These are phyloP conservation scores for Trypanosoma mega DNA, from an alignment of 208 protist genomes.

Conservation along the genomic window DNA sequence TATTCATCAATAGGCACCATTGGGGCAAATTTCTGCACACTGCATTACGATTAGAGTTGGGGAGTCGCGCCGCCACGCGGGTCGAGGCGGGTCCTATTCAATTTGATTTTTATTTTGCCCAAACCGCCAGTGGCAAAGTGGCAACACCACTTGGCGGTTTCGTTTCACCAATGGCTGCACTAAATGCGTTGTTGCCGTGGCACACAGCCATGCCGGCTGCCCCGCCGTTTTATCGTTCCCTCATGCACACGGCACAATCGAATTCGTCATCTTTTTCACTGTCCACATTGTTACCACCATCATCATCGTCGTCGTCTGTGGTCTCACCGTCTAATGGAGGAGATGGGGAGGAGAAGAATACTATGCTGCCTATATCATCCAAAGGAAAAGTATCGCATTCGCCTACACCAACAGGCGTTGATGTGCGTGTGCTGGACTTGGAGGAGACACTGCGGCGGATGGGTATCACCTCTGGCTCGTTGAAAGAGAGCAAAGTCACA, in stretches of 20 bases:
- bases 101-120: slow-evolving; percentile 15
- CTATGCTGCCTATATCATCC: too few species aligned
- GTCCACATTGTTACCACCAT: not conserved
- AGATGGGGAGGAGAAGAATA: too few species aligned
- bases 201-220: slow-evolving; percentile 1
- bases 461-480: slow-evolving; percentile 9
- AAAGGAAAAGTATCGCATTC: too few species aligned
- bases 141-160: slow-evolving; percentile 17
- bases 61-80: not conserved
- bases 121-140: slow-evolving; percentile 6
- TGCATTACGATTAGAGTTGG: slow-evolving; percentile 19
- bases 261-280: too few species aligned
- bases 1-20: not conserved
- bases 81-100: slow-evolving; percentile 3
- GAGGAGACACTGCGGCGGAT: slow-evolving; percentile 10
- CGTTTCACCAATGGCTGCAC: slow-evolving; percentile 5
- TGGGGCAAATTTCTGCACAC: slow-evolving; percentile 10
- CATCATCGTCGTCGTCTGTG: too few species aligned
- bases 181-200: slow-evolving; percentile 19
- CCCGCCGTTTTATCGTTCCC: not conserved
- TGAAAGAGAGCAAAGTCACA: not conserved
- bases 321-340: too few species aligned
- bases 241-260: not conserved
- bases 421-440: slow-evolving; percentile 18
- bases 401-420: too few species aligned